phyloP scores from a whole-genome alignment of 176 grass and related monocot genomes.

The Thalia dealbata region DNA sequence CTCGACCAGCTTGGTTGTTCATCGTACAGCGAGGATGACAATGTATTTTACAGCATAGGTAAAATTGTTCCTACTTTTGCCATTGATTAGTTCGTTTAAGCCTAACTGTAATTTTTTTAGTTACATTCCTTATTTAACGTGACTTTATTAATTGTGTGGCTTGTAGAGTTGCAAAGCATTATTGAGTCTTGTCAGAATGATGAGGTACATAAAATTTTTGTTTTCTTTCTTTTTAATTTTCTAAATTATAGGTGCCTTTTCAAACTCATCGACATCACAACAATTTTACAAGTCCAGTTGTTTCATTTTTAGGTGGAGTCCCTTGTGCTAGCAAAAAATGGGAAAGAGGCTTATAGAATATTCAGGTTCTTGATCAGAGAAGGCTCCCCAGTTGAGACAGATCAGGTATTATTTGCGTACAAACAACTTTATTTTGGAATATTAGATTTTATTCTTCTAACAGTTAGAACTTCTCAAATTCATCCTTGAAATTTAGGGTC shows the following conservation, averaged over 20 bases:
- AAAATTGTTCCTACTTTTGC: slow-evolving; percentile 8
- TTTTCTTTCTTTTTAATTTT: slow-evolving; percentile 13
- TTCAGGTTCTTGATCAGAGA: slow-evolving; percentile 58
- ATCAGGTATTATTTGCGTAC: slow-evolving; percentile 43
- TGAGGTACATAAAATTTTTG: slow-evolving; percentile 36
- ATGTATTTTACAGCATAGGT: slow-evolving; percentile 50
- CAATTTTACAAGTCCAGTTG: slow-evolving; percentile 20
- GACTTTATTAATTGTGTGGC: slow-evolving; percentile 15
- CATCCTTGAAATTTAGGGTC: not conserved
- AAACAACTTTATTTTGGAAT: not conserved
- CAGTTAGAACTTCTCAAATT: not conserved
- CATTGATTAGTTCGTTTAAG: not conserved
- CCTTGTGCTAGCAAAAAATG: slow-evolving; percentile 62
- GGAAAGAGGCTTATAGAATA: slow-evolving; percentile 61
- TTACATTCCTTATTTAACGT: not conserved
- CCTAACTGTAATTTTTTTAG: not conserved
- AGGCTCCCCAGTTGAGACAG: slow-evolving; percentile 45
- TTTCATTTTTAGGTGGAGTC: slow-evolving; percentile 52
- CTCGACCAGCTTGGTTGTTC: slow-evolving; percentile 50
- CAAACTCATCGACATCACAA: not conserved
- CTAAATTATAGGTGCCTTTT: slow-evolving; percentile 11
- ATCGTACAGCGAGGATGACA: slow-evolving; percentile 29
- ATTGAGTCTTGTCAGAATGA: slow-evolving; percentile 59
- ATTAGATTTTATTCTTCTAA: no score
- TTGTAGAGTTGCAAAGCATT: slow-evolving; percentile 60